Evolutionary conservation across 176 grass and related monocot genomes (phyloP).

Genomic region (Puya raimondii): DNA sequence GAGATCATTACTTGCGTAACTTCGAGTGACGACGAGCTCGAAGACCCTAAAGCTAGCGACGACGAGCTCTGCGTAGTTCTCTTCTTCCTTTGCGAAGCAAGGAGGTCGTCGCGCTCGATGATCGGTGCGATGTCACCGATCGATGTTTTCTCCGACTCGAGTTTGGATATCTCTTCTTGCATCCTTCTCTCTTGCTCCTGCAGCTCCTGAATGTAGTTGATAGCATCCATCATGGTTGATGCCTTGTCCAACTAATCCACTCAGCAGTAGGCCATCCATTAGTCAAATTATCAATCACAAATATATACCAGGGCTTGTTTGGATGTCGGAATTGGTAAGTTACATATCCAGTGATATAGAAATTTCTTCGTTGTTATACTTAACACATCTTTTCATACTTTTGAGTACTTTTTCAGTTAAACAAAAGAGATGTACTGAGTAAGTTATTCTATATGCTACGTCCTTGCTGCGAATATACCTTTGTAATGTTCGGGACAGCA

Average conservation of each 20-base stretch:
- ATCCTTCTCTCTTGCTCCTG: constrained; percentile 18
- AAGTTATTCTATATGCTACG: no score
- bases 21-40: background rate
- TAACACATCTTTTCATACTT: no score
- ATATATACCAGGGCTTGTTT: no score
- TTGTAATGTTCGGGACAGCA: constrained; percentile 60
- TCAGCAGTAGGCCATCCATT: background rate
- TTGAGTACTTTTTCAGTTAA: no score
- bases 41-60: background rate
- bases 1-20: constrained; percentile 2
- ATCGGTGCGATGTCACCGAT: background rate
- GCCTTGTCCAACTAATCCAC: constrained; percentile 21
- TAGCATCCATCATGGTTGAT: constrained; percentile 21
- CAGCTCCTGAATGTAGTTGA: constrained; percentile 23
- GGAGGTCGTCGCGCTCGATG: background rate
- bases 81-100: constrained; percentile 5
- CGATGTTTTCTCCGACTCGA: background rate
- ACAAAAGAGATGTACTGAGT: no score
- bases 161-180: constrained; percentile 2
- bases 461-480: constrained; percentile 10
- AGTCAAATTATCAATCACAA: background rate
- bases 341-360: no score
- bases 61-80: background rate
- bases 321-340: no score
- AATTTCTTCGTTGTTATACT: no score